Base-by-base conservation (phyloP, 805 yeast genomes). In the Wickerhamiella qilinensis region DNA sequence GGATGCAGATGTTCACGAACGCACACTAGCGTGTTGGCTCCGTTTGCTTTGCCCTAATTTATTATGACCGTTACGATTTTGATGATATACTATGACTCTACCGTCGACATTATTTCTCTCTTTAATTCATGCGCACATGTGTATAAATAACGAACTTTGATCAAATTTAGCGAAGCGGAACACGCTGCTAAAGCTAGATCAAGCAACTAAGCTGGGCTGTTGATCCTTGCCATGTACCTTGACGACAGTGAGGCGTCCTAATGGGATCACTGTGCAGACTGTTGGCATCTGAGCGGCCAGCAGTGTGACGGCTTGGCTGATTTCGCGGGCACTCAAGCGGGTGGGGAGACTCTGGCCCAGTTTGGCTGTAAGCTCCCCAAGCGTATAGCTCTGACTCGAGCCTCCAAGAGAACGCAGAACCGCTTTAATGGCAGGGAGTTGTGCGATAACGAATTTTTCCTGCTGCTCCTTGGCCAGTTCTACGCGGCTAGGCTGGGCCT, bases 231-330 rank as follows among this genome's bases (percentile, higher is more conserved):
- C 25, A 22, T 38, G 38, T 20, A 43, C 19, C 33, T 43, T 47
- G 8, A 55, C 46, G 28, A 47, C 55, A 2, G 43, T 41, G 12
- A 48, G 29, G 7, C 34, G 35, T 5, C 56, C 58, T n/a, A 42
- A 38, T 2, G 38, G 30, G 6, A 50, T 49, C 12, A 55, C 33
- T 2, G 46, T 22, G 40, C 58, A 55, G 31, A 52, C 44, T 3
- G 39, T 36, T 1, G 58, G 58, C 29, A 43, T 38, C 33, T 31
- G 27, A 14, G 35, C 21, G 6, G 51, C 42, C 9, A 52, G 40
- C 17, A 44, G 34, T n/a, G 40, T 35, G n/a, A 55, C 37, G 5
- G 49, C 50, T 7, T 45, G 44, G 14, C 35, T 22, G 16, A 49
- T 40, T 37, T 55, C 58, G 3, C 39, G 25, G 3, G 38, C 38